Evolutionary conservation across 1,284 basidiomycete genomes (phyloP).

Genomic region (Fomitopsis betulina): DNA sequence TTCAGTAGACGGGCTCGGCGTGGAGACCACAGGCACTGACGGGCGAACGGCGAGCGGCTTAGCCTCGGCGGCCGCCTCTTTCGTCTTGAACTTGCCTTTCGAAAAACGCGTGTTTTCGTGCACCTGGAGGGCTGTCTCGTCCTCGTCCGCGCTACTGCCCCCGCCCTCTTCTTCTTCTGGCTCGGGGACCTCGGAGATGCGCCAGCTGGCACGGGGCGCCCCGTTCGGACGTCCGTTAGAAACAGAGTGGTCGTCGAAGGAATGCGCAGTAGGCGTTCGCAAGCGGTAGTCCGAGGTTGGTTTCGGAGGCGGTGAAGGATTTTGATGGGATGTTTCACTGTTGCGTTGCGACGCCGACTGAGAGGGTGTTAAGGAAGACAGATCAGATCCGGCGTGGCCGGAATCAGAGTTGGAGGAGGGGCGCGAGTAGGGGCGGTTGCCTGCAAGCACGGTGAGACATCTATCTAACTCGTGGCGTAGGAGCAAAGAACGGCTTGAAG

Average conservation of each 20-base stretch:
- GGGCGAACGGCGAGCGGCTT: slow-evolving; percentile 16
- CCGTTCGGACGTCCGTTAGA: slow-evolving; percentile 26
- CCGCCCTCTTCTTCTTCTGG: slow-evolving; percentile 28
- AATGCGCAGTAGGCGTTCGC: slow-evolving; percentile 52
- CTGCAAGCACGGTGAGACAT: slow-evolving; percentile 7
- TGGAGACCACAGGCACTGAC: not conserved
- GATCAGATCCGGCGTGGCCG: slow-evolving; percentile 26
- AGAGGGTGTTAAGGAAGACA: slow-evolving; percentile 36
- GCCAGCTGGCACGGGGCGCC: slow-evolving; percentile 14
- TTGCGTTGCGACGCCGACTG: slow-evolving; percentile 41
- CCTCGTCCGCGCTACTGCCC: slow-evolving; percentile 30
- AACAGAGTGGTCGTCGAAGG: slow-evolving; percentile 42
- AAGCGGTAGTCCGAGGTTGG: slow-evolving; percentile 19
- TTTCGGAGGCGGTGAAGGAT: slow-evolving; percentile 9
- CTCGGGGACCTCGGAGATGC: slow-evolving; percentile 39
- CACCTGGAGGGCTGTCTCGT: slow-evolving; percentile 36
- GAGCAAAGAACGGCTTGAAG: not conserved
- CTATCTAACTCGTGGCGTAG: not conserved
- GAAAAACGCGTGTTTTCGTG: slow-evolving; percentile 59
- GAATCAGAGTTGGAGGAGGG: slow-evolving; percentile 12
- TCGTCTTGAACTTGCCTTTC: slow-evolving; percentile 13
- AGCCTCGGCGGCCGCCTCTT: slow-evolving; percentile 2
- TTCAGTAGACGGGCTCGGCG: slow-evolving; percentile 6
- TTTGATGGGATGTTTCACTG: slow-evolving; percentile 6
- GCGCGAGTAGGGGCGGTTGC: slow-evolving; percentile 11